Evolutionary conservation across 768 basidiomycete species (phyloP).

Genomic region (Butyriboletus loyo): DNA sequence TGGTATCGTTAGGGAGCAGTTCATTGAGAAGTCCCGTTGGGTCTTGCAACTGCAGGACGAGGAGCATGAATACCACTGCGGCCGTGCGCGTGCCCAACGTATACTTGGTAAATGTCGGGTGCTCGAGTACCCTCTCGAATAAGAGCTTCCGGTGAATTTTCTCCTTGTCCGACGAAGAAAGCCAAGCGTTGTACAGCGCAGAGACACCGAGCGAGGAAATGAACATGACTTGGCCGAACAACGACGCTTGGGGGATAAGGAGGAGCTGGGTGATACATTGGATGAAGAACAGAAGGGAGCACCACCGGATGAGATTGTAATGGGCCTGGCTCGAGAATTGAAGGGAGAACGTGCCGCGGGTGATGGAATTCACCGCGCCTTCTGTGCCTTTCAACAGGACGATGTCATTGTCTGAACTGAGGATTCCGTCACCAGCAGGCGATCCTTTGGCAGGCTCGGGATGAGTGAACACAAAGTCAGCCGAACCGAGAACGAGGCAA

Average conservation of each 20-base stretch:
- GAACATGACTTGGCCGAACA: conserved; percentile 33
- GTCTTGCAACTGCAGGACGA: conserved; percentile 7
- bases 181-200: conserved; percentile 22
- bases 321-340: conserved; percentile 14
- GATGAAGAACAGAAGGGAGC: conserved; percentile 19
- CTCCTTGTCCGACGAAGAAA: conserved; percentile 30
- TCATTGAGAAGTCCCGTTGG: conserved; percentile 11
- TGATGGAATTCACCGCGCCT: conserved; percentile 28
- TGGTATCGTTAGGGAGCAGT: conserved; percentile 21
- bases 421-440: conserved; percentile 30
- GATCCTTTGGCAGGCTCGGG: conserved; percentile 23
- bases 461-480: conserved; percentile 18
- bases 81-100: conserved; percentile 16
- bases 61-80: conserved; percentile 14
- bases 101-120: conserved; percentile 14
- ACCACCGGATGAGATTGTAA: conserved; percentile 15
- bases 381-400: conserved; percentile 29
- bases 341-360: conserved; percentile 19
- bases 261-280: conserved; percentile 30
- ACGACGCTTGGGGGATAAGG: conserved; percentile 28
- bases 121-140: conserved; percentile 7
- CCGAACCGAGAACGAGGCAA: conserved; percentile 24
- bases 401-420: conserved; percentile 17
- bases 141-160: conserved; percentile 15
- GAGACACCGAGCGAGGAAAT: conserved; percentile 26